A percentile compares a stretch with the other conserved stretches of the same genome.
These are phyloP conservation scores for Vanrija humicola DNA, from an alignment of 1,284 basidiomycete species.

Conservation along the genomic window DNA sequence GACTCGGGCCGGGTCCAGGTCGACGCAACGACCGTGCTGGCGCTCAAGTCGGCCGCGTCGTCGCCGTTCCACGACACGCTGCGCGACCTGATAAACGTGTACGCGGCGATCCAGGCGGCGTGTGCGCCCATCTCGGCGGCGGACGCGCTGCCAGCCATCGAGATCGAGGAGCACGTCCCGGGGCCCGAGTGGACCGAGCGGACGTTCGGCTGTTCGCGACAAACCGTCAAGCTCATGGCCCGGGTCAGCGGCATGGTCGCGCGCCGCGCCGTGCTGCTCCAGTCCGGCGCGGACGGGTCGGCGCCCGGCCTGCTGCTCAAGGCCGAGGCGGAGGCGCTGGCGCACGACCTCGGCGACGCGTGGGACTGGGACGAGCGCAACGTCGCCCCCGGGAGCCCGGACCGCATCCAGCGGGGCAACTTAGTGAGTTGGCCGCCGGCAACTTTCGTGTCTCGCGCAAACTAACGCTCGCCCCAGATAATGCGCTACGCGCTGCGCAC, in stretches of 20 bases:
- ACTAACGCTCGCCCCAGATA: slow-evolving; percentile 2
- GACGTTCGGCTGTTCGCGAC: slow-evolving; percentile 19
- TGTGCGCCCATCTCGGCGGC: slow-evolving; percentile 1
- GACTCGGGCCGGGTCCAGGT: slow-evolving; percentile 7
- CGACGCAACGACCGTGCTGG: slow-evolving; percentile 9
- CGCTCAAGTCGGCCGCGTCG: slow-evolving; percentile 2
- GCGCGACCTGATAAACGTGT: slow-evolving; percentile 21
- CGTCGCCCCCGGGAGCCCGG: slow-evolving; percentile 9
- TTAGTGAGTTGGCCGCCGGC: not conserved
- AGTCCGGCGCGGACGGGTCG: slow-evolving; percentile 2
- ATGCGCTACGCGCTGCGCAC: slow-evolving; percentile 13
- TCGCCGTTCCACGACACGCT: slow-evolving; percentile 10
- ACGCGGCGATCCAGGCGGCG: slow-evolving; percentile 11
- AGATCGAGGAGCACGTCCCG: not conserved
- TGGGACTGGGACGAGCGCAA: slow-evolving; percentile 13
- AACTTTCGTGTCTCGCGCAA: too few relatives aligned
- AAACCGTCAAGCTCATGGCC: slow-evolving; percentile 13
- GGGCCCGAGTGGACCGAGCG: slow-evolving; percentile 22
- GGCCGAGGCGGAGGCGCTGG: slow-evolving; percentile 10
- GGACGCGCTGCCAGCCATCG: slow-evolving; percentile 1
- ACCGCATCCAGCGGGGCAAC: slow-evolving; percentile 18
- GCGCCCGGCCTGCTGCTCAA: slow-evolving; percentile 1
- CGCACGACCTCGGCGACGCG: slow-evolving; percentile 4
- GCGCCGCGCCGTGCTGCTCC: slow-evolving; percentile 8
- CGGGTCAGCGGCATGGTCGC: slow-evolving; percentile 16